phyloP scores from a whole-genome alignment of 192 early-diverging fungal genomes.

The Glomus cerebriforme region DNA sequence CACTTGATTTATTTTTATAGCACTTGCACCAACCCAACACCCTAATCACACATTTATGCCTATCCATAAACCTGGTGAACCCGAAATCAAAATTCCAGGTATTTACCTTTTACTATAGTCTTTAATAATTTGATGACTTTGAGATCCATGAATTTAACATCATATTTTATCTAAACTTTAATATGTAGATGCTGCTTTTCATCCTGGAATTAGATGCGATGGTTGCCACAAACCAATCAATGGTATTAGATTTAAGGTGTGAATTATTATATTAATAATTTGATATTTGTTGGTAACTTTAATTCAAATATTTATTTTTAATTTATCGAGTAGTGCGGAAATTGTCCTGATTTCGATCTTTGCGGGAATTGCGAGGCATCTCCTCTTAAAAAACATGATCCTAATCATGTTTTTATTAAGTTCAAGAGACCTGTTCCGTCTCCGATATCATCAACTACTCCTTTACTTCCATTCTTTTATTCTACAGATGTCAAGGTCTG shows the following conservation, averaged over 20 bases:
- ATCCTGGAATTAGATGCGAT: conserved; percentile 51
- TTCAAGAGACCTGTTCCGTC: conserved; percentile 41
- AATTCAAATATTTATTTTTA: too few species aligned
- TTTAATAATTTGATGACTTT: neutral
- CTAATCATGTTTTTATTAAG: conserved; percentile 52
- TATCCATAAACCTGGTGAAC: conserved; percentile 37
- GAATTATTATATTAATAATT: neutral
- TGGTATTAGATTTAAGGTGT: conserved; percentile 57
- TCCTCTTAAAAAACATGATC: conserved; percentile 40
- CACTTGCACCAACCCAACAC: conserved; percentile 43
- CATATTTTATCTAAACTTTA: neutral
- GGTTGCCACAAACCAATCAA: conserved; percentile 44
- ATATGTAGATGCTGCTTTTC: conserved; percentile 28
- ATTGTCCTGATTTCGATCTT: conserved; percentile 64
- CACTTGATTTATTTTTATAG: conserved; percentile 1
- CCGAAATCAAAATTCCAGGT: conserved; percentile 33
- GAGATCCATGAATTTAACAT: neutral
- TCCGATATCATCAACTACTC: conserved; percentile 8
- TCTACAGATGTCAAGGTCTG: neutral
- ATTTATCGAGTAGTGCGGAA: conserved; percentile 44
- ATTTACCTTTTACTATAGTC: neutral
- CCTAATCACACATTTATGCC: conserved; percentile 47
- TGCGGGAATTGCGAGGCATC: conserved; percentile 62
- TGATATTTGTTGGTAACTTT: too few species aligned
- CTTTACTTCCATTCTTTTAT: conserved; percentile 47